Conservation (phyloP, 768 basidiomycete species). For the Rhizopogon vesiculosus region DNA sequence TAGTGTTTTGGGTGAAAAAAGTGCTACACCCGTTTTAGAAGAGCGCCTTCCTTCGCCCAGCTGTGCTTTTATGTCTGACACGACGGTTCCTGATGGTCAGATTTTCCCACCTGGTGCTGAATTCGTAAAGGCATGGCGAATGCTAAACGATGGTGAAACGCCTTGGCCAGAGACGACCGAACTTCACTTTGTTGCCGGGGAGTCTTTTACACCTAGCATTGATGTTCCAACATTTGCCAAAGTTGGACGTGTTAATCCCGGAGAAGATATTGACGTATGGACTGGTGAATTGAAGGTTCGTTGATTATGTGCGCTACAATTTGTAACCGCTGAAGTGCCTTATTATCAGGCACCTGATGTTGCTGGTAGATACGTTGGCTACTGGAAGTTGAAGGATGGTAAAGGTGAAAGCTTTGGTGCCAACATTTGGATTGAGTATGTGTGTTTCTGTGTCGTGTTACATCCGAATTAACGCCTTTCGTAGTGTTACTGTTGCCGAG, state of each 20-base stretch:
- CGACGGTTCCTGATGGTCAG: slow-evolving; percentile 73
- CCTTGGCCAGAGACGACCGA: slow-evolving; percentile 70
- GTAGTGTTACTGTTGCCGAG: slow-evolving; percentile 67
- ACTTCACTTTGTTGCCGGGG: slow-evolving; percentile 69
- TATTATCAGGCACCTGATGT: slow-evolving; percentile 59
- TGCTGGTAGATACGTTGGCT: slow-evolving; percentile 69
- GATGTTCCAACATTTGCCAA: slow-evolving; percentile 29
- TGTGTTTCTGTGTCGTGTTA: slow-evolving; percentile 6
- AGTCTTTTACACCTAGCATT: slow-evolving; percentile 41
- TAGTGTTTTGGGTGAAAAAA: not conserved
- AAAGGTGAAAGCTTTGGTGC: slow-evolving; percentile 56
- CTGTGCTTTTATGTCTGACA: slow-evolving; percentile 59
- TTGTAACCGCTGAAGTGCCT: not conserved
- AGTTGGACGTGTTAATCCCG: slow-evolving; percentile 55
- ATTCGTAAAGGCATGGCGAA: slow-evolving; percentile 80
- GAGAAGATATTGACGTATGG: slow-evolving; percentile 58
- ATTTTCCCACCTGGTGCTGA: slow-evolving; percentile 78
- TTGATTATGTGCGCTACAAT: not conserved
- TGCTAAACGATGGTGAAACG: slow-evolving; percentile 57
- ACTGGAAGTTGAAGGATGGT: slow-evolving; percentile 68
- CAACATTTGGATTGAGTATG: slow-evolving; percentile 78
- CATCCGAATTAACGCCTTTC: slow-evolving; percentile 2
- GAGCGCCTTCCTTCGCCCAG: slow-evolving; percentile 24
- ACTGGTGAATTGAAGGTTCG: slow-evolving; percentile 72
- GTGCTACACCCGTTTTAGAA: not conserved